Conservation (phyloP, 78 protist genomes). For the Dictyostelium discoideum region dicty_2.7 NC_007091.3:2271501-2272000, state of each 20-base stretch:
- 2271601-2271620: slow-evolving; percentile 15
- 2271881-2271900: background rate
- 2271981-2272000: background rate
- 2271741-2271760: background rate
- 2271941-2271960: background rate
- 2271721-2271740: background rate
- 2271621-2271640: slow-evolving; percentile 34
- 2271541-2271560: background rate
- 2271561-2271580: background rate
- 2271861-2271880: background rate
- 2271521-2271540: background rate
- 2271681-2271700: background rate
- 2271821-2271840: background rate
- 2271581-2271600: background rate
- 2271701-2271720: background rate
- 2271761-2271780: background rate
- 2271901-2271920: slow-evolving; percentile 14
- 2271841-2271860: background rate
- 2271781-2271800: background rate
- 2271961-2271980: slow-evolving; percentile 21
- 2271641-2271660: slow-evolving; percentile 34
- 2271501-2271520: background rate
- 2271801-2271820: background rate
- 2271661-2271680: slow-evolving; percentile 50
- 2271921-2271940: background rate